These are phyloP conservation scores for Arabidopsis thaliana DNA, from an alignment of 345 rosid species.

Conservation along the genomic window TAIR10.1 NC_003070.9:1263001-1263500, in stretches of 20 bases:
- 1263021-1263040: constrained; percentile 82
- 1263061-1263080: constrained; percentile 1
- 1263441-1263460: constrained; percentile 97
- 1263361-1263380: constrained; percentile 21
- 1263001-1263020: constrained; percentile 79
- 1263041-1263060: constrained; percentile 56
- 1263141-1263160: constrained; percentile 7
- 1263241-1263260: constrained; percentile 89
- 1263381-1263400: constrained; percentile 24
- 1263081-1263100: neutral
- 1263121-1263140: neutral
- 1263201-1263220: constrained; percentile 86
- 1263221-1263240: constrained; percentile 84
- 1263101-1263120: neutral
- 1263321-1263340: constrained; percentile 45
- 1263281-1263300: constrained; percentile 95
- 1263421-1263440: constrained; percentile 82
- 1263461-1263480: constrained; percentile 99
- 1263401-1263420: constrained; percentile 76
- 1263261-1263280: constrained; percentile 83
- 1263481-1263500: constrained; percentile 97
- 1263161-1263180: constrained; percentile 64
- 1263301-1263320: constrained; percentile 97
- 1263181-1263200: constrained; percentile 98
- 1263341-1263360: constrained; percentile 6